phyloP scores from a whole-genome alignment of 2,329 filamentous ascomycete species.

The Onygenales sp. region DNA sequence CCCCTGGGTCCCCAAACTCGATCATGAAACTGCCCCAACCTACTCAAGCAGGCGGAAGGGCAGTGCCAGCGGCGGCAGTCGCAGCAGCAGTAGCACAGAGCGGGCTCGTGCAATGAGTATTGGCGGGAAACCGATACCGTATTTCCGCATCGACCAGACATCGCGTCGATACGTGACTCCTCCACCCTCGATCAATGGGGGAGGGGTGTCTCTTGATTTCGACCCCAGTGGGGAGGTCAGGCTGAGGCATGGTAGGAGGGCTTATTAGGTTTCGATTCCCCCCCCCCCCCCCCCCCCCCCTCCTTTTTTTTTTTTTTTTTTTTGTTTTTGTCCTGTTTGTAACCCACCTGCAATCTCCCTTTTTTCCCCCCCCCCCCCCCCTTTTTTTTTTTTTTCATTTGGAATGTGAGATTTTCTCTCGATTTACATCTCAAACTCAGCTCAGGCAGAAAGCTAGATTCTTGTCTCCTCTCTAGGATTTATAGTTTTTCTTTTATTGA shows the following conservation, averaged over 20 bases:
- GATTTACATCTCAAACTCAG: not conserved
- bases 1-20: not conserved
- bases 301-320: not conserved
- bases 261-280: not conserved
- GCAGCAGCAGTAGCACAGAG: slow-evolving; percentile 3
- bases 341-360: too few species aligned
- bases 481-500: not conserved
- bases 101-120: slow-evolving; percentile 2
- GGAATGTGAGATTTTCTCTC: not conserved
- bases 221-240: not conserved
- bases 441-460: not conserved
- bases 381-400: not conserved
- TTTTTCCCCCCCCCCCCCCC: too few species aligned
- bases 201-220: not conserved
- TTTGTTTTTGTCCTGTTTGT: not conserved
- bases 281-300: too few species aligned
- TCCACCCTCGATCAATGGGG: not conserved
- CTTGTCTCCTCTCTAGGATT: not conserved
- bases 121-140: not conserved
- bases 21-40: not conserved
- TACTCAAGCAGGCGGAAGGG: not conserved
- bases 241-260: not conserved
- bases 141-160: not conserved
- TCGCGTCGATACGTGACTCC: not conserved
- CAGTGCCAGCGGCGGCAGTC: slow-evolving; percentile 1